Conservation (phyloP, 2,329 filamentous ascomycete species). For the Fusarium tjaetaba region DNA sequence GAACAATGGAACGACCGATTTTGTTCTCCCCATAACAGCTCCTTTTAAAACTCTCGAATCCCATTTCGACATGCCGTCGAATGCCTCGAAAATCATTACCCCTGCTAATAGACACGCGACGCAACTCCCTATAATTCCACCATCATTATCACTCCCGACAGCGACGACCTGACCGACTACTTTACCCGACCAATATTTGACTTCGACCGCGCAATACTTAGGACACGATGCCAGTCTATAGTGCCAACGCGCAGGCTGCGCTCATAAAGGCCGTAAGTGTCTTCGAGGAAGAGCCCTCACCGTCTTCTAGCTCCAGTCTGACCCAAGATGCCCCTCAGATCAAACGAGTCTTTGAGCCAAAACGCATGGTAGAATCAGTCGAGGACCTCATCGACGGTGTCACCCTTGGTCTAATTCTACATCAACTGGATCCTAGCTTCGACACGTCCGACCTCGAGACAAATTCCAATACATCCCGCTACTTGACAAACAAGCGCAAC, state of each 20-base stretch:
- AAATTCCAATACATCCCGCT: conserved; percentile 54
- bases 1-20: conserved; percentile 30
- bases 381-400: conserved; percentile 64
- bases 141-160: conserved; percentile 14
- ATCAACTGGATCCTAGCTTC: conserved; percentile 67
- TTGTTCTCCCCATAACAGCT: conserved; percentile 17
- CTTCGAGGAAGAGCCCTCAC: conserved; percentile 7
- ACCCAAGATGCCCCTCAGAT: conserved; percentile 38
- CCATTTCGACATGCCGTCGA: conserved; percentile 35
- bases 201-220: conserved; percentile 5
- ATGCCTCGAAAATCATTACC: conserved; percentile 14
- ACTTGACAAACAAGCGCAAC: conserved; percentile 61
- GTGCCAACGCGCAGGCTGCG: conserved; percentile 60
- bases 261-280: conserved; percentile 64
- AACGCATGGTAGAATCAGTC: conserved; percentile 59
- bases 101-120: conserved; percentile 41
- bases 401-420: conserved; percentile 64
- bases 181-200: conserved; percentile 7
- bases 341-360: conserved; percentile 56
- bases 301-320: conserved; percentile 21
- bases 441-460: conserved; percentile 63
- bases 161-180: conserved; percentile 19
- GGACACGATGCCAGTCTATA: conserved; percentile 51
- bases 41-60: conserved; percentile 19
- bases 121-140: conserved; percentile 38